These are phyloP conservation scores for Teunomyces gatunensis DNA, from an alignment of 805 yeast genomes.

Conservation along the genomic window DNA sequence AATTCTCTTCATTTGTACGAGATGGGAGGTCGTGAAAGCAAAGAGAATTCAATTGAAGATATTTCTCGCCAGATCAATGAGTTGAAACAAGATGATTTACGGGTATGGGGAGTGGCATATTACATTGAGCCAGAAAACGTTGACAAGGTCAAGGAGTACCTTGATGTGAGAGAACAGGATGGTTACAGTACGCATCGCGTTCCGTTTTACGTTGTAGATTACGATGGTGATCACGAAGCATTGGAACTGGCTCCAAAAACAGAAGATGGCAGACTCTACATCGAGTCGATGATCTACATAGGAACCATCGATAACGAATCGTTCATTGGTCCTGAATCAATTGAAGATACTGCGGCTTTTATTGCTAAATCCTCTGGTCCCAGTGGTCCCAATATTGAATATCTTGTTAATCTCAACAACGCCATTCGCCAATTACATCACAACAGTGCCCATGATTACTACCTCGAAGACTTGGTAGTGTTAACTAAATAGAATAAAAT, in stretches of 20 bases:
- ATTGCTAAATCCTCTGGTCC: constrained; percentile 67
- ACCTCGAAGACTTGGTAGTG: constrained; percentile 30
- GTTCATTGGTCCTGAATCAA: constrained; percentile 77
- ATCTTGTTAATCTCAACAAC: constrained; percentile 52
- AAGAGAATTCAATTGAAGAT: constrained; percentile 13
- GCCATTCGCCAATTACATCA: constrained; percentile 36
- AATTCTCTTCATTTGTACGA: constrained; percentile 41
- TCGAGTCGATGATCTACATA: constrained; percentile 69
- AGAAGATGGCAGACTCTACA: constrained; percentile 38
- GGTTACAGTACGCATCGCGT: constrained; percentile 76
- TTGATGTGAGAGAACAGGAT: constrained; percentile 84
- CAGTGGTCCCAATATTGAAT: constrained; percentile 78
- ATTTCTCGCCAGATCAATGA: constrained; percentile 11
- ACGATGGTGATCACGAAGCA: constrained; percentile 9
- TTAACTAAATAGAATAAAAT: constrained; percentile 2
- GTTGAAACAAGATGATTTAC: constrained; percentile 42
- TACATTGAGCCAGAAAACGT: constrained; percentile 68
- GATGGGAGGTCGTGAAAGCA: constrained; percentile 13
- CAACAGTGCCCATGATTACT: constrained; percentile 24
- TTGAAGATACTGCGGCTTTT: constrained; percentile 55
- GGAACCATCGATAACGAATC: constrained; percentile 81
- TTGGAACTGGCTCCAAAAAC: constrained; percentile 14
- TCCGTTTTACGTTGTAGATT: constrained; percentile 51
- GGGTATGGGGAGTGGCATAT: constrained; percentile 81
- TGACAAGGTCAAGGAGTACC: constrained; percentile 57